These are phyloP conservation scores for Heterococcus sp. DNA, from an alignment of 108 stramenopile species.

Conservation along the genomic window DNA sequence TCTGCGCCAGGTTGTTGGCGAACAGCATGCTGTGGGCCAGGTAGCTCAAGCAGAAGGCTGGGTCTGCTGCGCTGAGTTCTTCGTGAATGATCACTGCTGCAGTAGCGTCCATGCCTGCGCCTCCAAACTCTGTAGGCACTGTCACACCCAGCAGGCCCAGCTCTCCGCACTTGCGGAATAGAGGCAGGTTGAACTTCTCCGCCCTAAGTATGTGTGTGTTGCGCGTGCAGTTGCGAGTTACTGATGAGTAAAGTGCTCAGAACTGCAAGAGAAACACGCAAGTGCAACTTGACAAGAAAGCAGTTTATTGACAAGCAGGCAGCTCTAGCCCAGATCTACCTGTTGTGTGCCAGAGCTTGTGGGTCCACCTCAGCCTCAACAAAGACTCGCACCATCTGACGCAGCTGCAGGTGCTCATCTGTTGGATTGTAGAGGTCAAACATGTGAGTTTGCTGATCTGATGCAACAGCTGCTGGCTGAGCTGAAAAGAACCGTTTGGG, in stretches of 20 bases:
- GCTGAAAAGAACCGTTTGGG: too few species aligned
- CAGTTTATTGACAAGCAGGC: neutral
- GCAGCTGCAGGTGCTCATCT: conserved; percentile 73
- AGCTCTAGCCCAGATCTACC: conserved; percentile 13
- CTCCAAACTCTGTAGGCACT: conserved; percentile 82
- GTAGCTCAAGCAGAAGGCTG: conserved; percentile 93
- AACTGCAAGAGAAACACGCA: neutral
- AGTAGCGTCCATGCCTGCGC: conserved; percentile 82
- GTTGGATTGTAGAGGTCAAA: neutral
- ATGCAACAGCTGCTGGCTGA: too few species aligned
- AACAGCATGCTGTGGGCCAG: conserved; percentile 61
- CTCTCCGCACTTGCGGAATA: conserved; percentile 81
- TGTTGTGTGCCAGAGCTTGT: conserved; percentile 81
- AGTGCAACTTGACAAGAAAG: neutral
- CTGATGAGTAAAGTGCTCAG: neutral
- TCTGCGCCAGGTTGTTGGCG: conserved; percentile 72
- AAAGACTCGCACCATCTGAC: conserved; percentile 71
- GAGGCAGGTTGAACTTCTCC: conserved; percentile 80
- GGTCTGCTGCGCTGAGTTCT: conserved; percentile 84
- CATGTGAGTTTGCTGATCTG: too few species aligned
- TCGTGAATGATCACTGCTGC: conserved; percentile 74
- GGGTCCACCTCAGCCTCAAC: conserved; percentile 82
- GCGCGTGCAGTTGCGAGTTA: neutral
- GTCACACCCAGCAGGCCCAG: conserved; percentile 92
- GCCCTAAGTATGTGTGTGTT: neutral